Percentiles rank a stretch among this genome's conserved stretches.
Conservation (phyloP, 2,329 filamentous ascomycete genomes). For the Pyricularia grisea region DNA sequence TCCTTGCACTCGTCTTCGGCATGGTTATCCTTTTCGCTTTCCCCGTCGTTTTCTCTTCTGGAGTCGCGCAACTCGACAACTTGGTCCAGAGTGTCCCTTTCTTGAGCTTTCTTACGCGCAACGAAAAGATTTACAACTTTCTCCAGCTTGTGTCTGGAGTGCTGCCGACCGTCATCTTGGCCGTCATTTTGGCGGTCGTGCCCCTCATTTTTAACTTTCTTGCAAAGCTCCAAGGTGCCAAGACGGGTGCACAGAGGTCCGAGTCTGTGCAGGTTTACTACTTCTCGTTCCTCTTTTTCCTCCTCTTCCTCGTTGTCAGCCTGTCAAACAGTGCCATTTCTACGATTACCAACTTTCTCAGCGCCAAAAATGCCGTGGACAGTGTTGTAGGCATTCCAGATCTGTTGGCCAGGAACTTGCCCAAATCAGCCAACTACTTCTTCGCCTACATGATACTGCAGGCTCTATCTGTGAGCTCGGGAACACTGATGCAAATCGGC, state of each 20-base stretch:
- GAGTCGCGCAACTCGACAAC: slow-evolving; percentile 66
- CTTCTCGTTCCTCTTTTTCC: slow-evolving; percentile 89
- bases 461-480: slow-evolving; percentile 81
- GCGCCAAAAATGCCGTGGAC: slow-evolving; percentile 27
- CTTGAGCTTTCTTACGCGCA: slow-evolving; percentile 19
- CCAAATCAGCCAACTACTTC: slow-evolving; percentile 89
- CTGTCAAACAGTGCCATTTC: slow-evolving; percentile 63
- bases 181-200: slow-evolving; percentile 68
- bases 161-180: slow-evolving; percentile 67
- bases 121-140: slow-evolving; percentile 51
- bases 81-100: slow-evolving; percentile 38
- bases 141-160: slow-evolving; percentile 69
- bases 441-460: slow-evolving; percentile 98
- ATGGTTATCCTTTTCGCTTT: slow-evolving; percentile 88
- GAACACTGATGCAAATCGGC: slow-evolving; percentile 76
- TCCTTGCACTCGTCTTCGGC: slow-evolving; percentile 55
- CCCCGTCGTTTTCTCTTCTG: slow-evolving; percentile 79
- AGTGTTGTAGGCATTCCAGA: slow-evolving; percentile 60
- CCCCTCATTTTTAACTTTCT: slow-evolving; percentile 71
- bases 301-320: slow-evolving; percentile 88
- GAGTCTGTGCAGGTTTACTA: slow-evolving; percentile 88
- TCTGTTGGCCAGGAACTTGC: slow-evolving; percentile 68
- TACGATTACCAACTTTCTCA: slow-evolving; percentile 35
- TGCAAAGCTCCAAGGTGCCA: slow-evolving; percentile 63
- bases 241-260: slow-evolving; percentile 70